Evolutionary conservation across 2,329 filamentous ascomycete species (phyloP).

Genomic region (Apiospora rasikravindrae): DNA sequence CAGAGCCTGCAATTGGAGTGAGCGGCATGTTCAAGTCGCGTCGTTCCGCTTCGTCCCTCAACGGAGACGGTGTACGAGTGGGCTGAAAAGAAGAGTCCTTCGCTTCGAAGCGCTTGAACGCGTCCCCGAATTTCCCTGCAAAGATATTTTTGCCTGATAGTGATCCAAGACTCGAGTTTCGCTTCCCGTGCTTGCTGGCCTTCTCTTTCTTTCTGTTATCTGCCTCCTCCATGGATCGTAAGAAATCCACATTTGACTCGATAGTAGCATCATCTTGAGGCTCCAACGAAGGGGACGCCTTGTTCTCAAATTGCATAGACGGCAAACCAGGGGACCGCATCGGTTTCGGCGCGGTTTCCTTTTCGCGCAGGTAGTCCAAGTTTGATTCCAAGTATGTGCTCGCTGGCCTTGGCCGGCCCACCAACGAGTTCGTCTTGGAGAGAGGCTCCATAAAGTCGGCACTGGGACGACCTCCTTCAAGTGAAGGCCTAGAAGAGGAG

Average conservation of each 20-base stretch:
- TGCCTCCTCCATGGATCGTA: conserved; percentile 75
- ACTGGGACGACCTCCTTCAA: conserved; percentile 73
- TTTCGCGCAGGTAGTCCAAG: conserved; percentile 81
- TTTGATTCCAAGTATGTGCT: conserved; percentile 86
- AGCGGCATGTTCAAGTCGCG: conserved; percentile 46
- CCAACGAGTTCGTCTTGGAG: conserved; percentile 62
- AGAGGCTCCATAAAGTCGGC: conserved; percentile 65
- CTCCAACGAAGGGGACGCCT: conserved; percentile 48
- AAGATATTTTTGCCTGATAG: conserved; percentile 79
- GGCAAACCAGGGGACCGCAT: conserved; percentile 43
- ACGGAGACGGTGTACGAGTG: conserved; percentile 54
- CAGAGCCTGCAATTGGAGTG: conserved; percentile 79
- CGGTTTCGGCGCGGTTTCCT: conserved; percentile 62
- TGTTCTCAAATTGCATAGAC: conserved; percentile 40
- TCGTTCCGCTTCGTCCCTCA: conserved; percentile 53
- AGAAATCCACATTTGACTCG: conserved; percentile 80
- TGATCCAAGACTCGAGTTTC: conserved; percentile 70
- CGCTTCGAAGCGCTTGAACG: conserved; percentile 88
- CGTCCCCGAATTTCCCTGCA: conserved; percentile 89
- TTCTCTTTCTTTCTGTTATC: conserved; percentile 62
- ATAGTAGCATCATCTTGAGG: conserved; percentile 68
- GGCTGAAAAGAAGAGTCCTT: conserved; percentile 41
- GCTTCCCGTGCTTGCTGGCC: conserved; percentile 68
- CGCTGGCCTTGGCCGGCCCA: conserved; percentile 68
- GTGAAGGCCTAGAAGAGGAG: conserved; percentile 67